Evolutionary conservation across 140 eudicot species (phyloP), one percentile per base, ranked within the genome.

Genomic region (Flaveria floridana): DNA sequence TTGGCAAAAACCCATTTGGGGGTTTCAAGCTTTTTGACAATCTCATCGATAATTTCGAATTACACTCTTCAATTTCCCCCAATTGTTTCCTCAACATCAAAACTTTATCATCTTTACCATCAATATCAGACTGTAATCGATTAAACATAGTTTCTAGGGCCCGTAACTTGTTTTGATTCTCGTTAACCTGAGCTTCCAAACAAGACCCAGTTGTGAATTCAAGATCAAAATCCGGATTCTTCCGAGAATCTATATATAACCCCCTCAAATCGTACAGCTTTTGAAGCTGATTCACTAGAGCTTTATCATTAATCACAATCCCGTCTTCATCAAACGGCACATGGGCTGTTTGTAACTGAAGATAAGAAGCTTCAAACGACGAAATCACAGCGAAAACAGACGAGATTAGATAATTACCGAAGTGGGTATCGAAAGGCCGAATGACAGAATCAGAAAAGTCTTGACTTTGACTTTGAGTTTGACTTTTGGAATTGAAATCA

Each of bases 161-260:
- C 68, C 99, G 76, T 41, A 94, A 86, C 66, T 90, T 94, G 84
- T 87, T 88, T 87, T 94, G 99, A 85, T 90, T 90, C 90, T 94
- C 99, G 72, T 90, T 88, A 58, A 94, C 99, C 70, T 90, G 97
- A 79, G 92, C 92, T 77, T 90, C 97, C 48, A 88, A 82, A 72
- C 88, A 82, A 37, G 97, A 87, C 83, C 87, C 90, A n/a, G 78
- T 78, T n/a, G 86, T 78, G 28, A 85, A 85, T 50, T 83, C 91
- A 56, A 72, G 30, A 16, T 71, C 75, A 53, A 78, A 78, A 72
- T 68, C 46, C 16, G 90, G 85, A 57, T 85, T 83, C 37, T 65
- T 78, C 71, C 85, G 59, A 48, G 87, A 87, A 56, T 84, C 79
- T 39, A 78, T 88, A 56, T 90, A 94, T 47, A 87, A 58, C 13